These are phyloP conservation scores for Monosporascus sp. DNA, from an alignment of 2,329 filamentous ascomycete genomes.

Conservation along the genomic window DNA sequence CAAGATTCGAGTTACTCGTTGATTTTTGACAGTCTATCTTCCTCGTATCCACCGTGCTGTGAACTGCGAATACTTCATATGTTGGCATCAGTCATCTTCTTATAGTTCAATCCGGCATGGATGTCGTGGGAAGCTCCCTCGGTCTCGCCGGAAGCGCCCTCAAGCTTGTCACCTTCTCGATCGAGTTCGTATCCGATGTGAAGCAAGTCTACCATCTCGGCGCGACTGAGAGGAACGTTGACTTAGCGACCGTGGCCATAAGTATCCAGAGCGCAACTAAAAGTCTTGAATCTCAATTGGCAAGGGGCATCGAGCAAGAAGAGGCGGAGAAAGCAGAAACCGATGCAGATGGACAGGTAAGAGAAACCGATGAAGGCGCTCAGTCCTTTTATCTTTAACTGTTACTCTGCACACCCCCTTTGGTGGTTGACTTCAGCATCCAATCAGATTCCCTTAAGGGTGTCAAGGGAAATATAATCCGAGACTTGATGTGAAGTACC, in stretches of 20 bases:
- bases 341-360: conserved; percentile 7
- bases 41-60: background rate
- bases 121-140: conserved; percentile 12
- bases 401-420: background rate
- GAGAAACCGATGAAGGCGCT: background rate
- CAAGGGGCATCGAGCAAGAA: background rate
- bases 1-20: no score
- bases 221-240: conserved; percentile 11
- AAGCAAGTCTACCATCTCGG: conserved; percentile 18
- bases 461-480: no score
- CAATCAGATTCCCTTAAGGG: background rate
- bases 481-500: no score
- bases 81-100: no score
- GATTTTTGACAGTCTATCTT: background rate
- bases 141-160: conserved; percentile 12
- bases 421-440: background rate
- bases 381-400: background rate
- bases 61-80: background rate
- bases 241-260: conserved; percentile 9
- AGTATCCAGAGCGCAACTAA: conserved; percentile 11
- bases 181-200: conserved; percentile 13
- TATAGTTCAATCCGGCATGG: conserved; percentile 1
- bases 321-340: background rate
- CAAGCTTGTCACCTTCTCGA: conserved; percentile 14
- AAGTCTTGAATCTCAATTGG: conserved; percentile 10